Base-by-base conservation (phyloP, 108 stramenopile species). In the Nitzschia palea region DNA sequence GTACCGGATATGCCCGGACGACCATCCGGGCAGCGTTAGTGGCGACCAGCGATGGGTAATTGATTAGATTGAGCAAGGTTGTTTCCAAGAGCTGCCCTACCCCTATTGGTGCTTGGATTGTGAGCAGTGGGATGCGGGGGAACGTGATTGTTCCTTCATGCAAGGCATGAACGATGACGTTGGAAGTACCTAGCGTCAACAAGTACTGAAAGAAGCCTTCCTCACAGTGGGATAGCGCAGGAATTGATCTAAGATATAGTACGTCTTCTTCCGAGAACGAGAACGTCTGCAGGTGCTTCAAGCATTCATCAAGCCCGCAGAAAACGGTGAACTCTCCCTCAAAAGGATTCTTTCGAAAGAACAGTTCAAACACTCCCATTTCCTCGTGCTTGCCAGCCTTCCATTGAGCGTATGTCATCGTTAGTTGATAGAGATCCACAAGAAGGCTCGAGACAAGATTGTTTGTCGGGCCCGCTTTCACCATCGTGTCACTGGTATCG, bases 321-420 rank as follows among this genome's bases (percentile, higher is more conserved):
- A 98, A 97, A 17, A 99, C 80, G 17, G 97, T 95, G 77, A 80
- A 88, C 53, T 95, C 32, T 10, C 98, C 98, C 28, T 86, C 65
- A 65, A 99, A 99, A 0, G 97, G 97, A 71, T 90, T 95, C 76
- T 97, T 99, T 25, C 99, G 93, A 78, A 98, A 99, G 84, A 98
- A 99, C 0, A 98, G 64, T 53, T 97, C 96, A 68, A 97, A 97
- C 65, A 89, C 83, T 0, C 91, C 81, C 0, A 32, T 55, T 27
- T 96, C 91, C 3, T 90, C 29, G 66, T 93, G 91, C 20, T 94
- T 85, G 32, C 80, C 79, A 15, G 82, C 88, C 51, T 83, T 95
- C 98, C 97, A 99, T 72, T 98, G 97, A 12, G 96, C 96, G 68
- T 98, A 99, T 14, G 90, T 79, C 99, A 99, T 99, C 10, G 97